Conservation (phyloP, 2,329 filamentous ascomycete species). For the Dactylellina haptotyla region DNA sequence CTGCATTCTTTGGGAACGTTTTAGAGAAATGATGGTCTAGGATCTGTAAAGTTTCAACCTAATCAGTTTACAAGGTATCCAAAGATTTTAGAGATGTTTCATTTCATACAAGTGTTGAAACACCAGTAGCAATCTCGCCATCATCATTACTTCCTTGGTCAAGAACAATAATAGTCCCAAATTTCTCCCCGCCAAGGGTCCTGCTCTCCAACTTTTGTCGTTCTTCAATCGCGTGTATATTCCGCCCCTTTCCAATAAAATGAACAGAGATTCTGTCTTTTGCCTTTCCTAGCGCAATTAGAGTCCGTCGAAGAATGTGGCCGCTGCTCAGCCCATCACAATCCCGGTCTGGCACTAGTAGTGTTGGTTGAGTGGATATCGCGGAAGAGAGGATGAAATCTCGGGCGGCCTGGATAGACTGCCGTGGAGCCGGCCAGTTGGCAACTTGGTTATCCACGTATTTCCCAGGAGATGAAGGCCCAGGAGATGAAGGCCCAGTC, state of each 20-base stretch:
- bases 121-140: not conserved
- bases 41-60: conserved; percentile 61
- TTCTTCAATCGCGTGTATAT: conserved; percentile 68
- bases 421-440: conserved; percentile 6
- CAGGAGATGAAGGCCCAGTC: not conserved
- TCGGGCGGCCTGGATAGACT: conserved; percentile 1
- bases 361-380: conserved; percentile 29
- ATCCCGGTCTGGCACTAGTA: conserved; percentile 76
- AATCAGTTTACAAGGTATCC: too few species aligned
- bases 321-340: conserved; percentile 74
- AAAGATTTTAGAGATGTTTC: not conserved
- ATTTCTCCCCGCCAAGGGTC: conserved; percentile 62
- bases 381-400: conserved; percentile 1
- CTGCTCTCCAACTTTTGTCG: conserved; percentile 63
- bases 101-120: conserved; percentile 11
- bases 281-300: conserved; percentile 69
- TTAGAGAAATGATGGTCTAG: conserved; percentile 74
- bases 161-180: conserved; percentile 70
- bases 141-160: conserved; percentile 14
- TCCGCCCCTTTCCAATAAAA: conserved; percentile 70
- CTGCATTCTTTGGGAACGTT: conserved; percentile 68
- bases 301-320: conserved; percentile 70
- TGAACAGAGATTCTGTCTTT: conserved; percentile 68
- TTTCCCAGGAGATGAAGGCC: too few species aligned
- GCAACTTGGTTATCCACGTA: not conserved